A percentile compares a stretch with the other conserved stretches of the same genome.
Conservation (phyloP, 2,329 filamentous ascomycete genomes). For the Calonectria leucothoes region DNA sequence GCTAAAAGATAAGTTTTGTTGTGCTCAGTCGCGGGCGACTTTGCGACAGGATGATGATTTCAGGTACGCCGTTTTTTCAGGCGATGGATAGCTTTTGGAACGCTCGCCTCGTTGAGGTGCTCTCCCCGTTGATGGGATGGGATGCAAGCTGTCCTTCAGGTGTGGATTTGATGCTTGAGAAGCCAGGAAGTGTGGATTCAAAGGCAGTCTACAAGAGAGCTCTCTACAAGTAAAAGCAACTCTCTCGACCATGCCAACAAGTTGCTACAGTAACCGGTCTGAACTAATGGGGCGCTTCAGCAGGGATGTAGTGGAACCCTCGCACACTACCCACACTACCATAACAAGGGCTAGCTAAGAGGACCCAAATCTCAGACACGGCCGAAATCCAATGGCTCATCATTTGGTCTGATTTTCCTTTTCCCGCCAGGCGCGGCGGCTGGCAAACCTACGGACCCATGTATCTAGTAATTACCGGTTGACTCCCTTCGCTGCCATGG, state of each 20-base stretch:
- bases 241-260: no score
- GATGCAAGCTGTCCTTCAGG: conserved; percentile 26
- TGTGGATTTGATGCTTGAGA: conserved; percentile 35
- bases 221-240: no score
- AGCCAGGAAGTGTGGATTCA: conserved; percentile 36
- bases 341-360: conserved; percentile 24
- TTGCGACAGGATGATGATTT: conserved; percentile 39
- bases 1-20: conserved; percentile 60
- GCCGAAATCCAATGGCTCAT: conserved; percentile 16
- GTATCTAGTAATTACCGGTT: conserved; percentile 16
- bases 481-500: conserved; percentile 10
- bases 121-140: conserved; percentile 24
- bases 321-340: no score
- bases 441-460: conserved; percentile 9
- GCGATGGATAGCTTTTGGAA: conserved; percentile 37
- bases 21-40: conserved; percentile 63
- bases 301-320: no score
- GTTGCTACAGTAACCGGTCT: no score
- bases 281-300: no score
- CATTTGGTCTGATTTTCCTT: not conserved
- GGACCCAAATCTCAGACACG: conserved; percentile 34
- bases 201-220: conserved; percentile 24
- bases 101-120: conserved; percentile 31
- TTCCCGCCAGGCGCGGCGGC: conserved; percentile 7
- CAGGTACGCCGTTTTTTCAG: conserved; percentile 49